Evolutionary conservation across 805 yeast genomes (phyloP), one percentile per base, ranked within the genome.

Genomic region (Isabelozyma heimii): DNA sequence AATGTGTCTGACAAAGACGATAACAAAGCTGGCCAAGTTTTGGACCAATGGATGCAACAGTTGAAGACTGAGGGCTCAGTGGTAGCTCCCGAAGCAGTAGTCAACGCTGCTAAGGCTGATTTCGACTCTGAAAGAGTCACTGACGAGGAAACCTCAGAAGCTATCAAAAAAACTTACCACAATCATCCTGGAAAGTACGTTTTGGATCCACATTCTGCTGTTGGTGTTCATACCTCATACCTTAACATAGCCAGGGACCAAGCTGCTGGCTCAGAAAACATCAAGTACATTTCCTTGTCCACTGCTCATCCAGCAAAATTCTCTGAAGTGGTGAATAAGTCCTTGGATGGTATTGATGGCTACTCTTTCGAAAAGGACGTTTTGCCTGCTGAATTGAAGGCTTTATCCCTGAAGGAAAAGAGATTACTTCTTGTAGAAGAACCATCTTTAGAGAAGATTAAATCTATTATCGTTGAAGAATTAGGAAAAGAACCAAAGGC

Each of bases 221-320:
- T 94, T 47, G 99, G 98, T 63, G 87, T 94, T 42, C 80, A 86
- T 51, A 87, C 96, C 16, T 75, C 94, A 39, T 78, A 85, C 56
- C 77, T 84, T 56, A 76, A 81, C 61, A 80, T 87, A 46, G 75
- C 73, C 13, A 62, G 69, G 45, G 82, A 79, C 53, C 61, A 66
- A 27, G 78, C 73, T 42, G 63, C 67, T 24, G 69, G 70, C 37
- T 60, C 53, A 8, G 50, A 67, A 17, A 63, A 73, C 27, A 69
- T 76, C 38, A 74, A 80, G 48, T 80, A 80, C 63, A 78, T 94
- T 42, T 87, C 97, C 5, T 80, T 94, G 50, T 87, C 97, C 9
- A 94, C 99, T 43, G 99, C 99, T 8, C 99, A 94, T 67, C 99
- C 99, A 40, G 99, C 99, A 52, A 94, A 94, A 72, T 94, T 94